Base-by-base conservation (phyloP, 805 yeast species). In the Schwanniomyces yamadae region DNA sequence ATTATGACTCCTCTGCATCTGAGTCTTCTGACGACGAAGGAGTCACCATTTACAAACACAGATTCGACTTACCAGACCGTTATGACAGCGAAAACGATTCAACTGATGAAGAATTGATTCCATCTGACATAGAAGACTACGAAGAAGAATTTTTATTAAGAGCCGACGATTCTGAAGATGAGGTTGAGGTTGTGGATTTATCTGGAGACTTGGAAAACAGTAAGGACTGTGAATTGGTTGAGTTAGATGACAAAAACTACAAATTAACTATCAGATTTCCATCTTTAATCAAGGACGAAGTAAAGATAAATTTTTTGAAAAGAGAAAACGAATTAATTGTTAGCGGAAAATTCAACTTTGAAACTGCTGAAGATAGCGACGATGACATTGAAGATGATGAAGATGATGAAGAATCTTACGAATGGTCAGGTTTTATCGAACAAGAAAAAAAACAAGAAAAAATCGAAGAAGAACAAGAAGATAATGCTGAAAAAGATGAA, bases 251-350 rank as follows among this genome's bases (percentile, higher is more conserved):
- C 24, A 52, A 61, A 39, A 57, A 59, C 11, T 67, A 66, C 50
- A 63, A 65, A 44, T 59, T 68, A 48, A 57, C 54, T 39, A 52
- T 68, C 41, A 60, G 73, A 48, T 61, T 68, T 30, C 74, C 74
- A 9, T 57, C 70, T 6, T 48, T 68, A 28, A 56, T 59, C 35
- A 58, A 57, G 48, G 70, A 66, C 30, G 71, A 64, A 48, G 52
- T 65, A 44, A 63, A 61, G 37, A 51, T 68, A 33, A 61, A 61
- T 37, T 68, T 65, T 49, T 50, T 57, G 45, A 68, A 66, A 48
- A 47, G 50, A 31, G 66, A 63, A 42, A 69, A 68, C 39, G 70
- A 67, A 51, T 63, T 69, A 41, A 53, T 63, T 22, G 53, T 68
- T 39, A 57, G 45, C 28, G 74, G 73, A 31, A 66, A 62, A 49